Base-by-base conservation (phyloP, 2,329 filamentous ascomycete genomes). In the Aureobasidium sp. region DNA sequence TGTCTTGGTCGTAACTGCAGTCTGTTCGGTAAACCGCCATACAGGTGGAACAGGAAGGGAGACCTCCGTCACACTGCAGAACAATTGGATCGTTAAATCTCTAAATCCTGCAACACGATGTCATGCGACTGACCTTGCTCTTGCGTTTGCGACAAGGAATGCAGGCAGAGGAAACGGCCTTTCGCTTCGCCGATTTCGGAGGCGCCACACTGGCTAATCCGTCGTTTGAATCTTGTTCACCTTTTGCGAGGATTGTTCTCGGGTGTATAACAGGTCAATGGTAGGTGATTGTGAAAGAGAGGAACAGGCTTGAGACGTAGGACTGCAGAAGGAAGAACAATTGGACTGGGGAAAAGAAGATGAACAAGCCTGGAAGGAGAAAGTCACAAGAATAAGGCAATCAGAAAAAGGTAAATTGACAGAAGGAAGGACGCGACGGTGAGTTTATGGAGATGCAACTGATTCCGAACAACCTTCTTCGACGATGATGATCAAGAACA, bases 111-210 rank as follows among this genome's bases (percentile, higher is more conserved):
- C 4, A 37, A 27, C 10, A 38, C 7, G 3, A 3, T 44, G 29
- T 10, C 4, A 25, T 42, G 48, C 38, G 12, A 38, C 68, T 48
- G 53, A 73, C 74, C 66, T 76, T 76, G 55, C 70, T 74, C 59
- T 77, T 77, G 54, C 74, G 70, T 60, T 73, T 75, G 35, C 74
- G 66, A 60, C 74, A 77, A 14, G 73, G 72, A 34, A 74, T 71
- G 58, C 74, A 76, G 22, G 74, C 73, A 40, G 66, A 69, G 3
- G 68, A 69, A 2, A 70, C 66, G 24, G 66, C 68, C 55, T 63
- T 62, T 30, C 68, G 59, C 58, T 69, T 70, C 22, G 59, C 58
- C 27, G 61, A 42, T 51, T 64, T 67, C 11, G 51, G 41, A 10
- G 40, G 55, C 27, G 19, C 44, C 30, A 45, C 45, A 17, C 16